Percentiles rank a stretch among this genome's conserved stretches.
phyloP scores from a whole-genome alignment of 2,329 filamentous ascomycete genomes.

The Talaromyces islandicus region DNA sequence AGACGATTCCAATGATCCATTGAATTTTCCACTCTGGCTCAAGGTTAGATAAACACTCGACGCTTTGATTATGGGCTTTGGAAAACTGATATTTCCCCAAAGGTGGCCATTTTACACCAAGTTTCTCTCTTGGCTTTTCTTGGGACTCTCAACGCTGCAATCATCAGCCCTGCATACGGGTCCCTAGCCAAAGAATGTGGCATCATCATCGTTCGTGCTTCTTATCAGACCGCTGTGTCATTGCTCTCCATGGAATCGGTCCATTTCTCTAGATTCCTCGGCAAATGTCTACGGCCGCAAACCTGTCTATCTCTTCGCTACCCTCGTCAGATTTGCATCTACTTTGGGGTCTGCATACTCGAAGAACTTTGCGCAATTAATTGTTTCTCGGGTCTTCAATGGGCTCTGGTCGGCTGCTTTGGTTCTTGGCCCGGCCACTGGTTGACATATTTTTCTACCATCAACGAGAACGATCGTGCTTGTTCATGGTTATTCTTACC shows the following conservation, averaged over 20 bases:
- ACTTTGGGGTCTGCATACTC: constrained; percentile 1
- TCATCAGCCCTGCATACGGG: constrained; percentile 28
- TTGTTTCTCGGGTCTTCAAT: constrained; percentile 5
- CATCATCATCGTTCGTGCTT: constrained; percentile 24
- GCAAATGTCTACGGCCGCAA: constrained; percentile 30
- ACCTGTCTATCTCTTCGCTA: constrained; percentile 25
- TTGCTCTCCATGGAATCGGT: constrained; percentile 25
- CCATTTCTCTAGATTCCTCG: constrained; percentile 20
- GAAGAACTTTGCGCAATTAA: not conserved
- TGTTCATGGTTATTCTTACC: constrained; percentile 5
- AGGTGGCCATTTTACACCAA: constrained; percentile 16
- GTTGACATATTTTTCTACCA: constrained; percentile 4
- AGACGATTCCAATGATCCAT: not conserved
- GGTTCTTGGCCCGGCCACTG: constrained; percentile 3
- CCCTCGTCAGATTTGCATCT: constrained; percentile 18
- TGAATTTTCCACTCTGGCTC: not conserved
- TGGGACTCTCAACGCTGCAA: constrained; percentile 21
- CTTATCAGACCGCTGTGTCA: constrained; percentile 28
- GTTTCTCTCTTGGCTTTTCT: constrained; percentile 26
- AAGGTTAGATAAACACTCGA: not conserved
- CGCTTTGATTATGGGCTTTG: not conserved
- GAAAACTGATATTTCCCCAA: not conserved
- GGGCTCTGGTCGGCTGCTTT: constrained; percentile 3
- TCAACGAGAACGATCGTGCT: constrained; percentile 1
- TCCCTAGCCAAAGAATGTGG: constrained; percentile 23